Evolutionary conservation across 495 filamentous ascomycete species (phyloP).

Genomic region (Penicillium coprophilum): DNA sequence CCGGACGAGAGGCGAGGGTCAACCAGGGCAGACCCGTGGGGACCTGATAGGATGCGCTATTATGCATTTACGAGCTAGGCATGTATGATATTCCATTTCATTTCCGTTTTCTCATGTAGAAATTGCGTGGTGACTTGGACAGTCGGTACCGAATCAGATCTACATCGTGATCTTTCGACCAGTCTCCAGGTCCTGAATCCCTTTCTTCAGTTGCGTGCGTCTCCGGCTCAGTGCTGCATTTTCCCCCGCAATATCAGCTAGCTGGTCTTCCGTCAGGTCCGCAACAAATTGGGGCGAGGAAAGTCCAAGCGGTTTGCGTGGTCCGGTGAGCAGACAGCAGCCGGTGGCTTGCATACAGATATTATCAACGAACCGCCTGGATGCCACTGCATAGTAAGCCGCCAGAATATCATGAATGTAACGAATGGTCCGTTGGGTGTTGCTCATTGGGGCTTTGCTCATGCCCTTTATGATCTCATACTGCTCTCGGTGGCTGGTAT

Average conservation of each 20-base stretch:
- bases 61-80: not conserved
- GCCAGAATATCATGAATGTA: not conserved
- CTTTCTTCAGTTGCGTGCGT: not conserved
- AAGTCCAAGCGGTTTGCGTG: not conserved
- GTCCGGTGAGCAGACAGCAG: not conserved
- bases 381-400: not conserved
- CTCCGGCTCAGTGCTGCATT: not conserved
- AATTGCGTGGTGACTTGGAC: not conserved
- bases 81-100: not conserved
- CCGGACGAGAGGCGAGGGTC: slow-evolving; percentile 33
- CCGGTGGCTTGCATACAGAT: not conserved
- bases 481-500: not conserved
- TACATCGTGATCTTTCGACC: not conserved
- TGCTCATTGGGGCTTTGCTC: not conserved
- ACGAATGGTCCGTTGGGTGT: not conserved
- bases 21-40: slow-evolving; percentile 11
- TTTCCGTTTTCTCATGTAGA: not conserved
- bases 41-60: slow-evolving; percentile 1
- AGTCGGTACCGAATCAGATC: not conserved
- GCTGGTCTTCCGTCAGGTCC: not conserved
- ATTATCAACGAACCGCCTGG: not conserved
- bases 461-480: not conserved
- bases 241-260: not conserved
- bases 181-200: not conserved
- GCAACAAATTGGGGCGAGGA: not conserved